Conservation (phyloP, 108 stramenopile species). For the Parietichytrium sp. region DNA sequence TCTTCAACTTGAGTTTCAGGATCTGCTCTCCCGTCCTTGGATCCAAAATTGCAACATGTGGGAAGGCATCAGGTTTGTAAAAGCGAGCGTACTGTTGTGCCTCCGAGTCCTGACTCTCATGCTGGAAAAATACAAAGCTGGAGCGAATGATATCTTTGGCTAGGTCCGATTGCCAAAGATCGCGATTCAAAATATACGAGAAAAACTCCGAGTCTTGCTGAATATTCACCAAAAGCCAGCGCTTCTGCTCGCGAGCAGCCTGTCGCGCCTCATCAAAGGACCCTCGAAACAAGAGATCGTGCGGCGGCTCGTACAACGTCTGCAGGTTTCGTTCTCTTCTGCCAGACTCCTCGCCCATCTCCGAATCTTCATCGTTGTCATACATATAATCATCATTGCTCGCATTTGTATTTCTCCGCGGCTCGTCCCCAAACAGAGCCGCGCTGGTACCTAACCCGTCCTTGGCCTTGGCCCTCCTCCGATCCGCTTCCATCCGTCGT, state of each 20-base stretch:
- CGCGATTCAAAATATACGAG: background rate
- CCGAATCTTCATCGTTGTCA: background rate
- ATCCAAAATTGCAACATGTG: slow-evolving; percentile 23
- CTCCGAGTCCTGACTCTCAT: background rate
- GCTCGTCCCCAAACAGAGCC: background rate
- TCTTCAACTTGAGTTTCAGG: background rate
- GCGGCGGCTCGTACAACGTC: slow-evolving; percentile 12
- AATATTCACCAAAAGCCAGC: slow-evolving; percentile 8
- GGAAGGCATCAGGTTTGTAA: background rate
- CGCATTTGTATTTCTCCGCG: background rate
- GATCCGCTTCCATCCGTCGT: background rate
- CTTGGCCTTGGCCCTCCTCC: background rate
- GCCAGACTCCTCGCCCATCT: background rate
- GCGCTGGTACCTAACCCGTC: background rate
- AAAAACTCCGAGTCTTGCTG: slow-evolving; percentile 27
- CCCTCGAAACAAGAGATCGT: slow-evolving; percentile 19
- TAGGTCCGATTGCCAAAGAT: slow-evolving; percentile 18
- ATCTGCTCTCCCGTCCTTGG: background rate
- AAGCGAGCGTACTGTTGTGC: slow-evolving; percentile 8
- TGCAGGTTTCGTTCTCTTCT: background rate
- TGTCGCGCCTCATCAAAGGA: background rate
- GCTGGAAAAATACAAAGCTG: background rate
- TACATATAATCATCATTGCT: background rate
- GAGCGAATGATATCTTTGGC: background rate
- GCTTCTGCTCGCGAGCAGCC: background rate